phyloP scores from a whole-genome alignment of 768 basidiomycete genomes.

The Russula sp. region DNA sequence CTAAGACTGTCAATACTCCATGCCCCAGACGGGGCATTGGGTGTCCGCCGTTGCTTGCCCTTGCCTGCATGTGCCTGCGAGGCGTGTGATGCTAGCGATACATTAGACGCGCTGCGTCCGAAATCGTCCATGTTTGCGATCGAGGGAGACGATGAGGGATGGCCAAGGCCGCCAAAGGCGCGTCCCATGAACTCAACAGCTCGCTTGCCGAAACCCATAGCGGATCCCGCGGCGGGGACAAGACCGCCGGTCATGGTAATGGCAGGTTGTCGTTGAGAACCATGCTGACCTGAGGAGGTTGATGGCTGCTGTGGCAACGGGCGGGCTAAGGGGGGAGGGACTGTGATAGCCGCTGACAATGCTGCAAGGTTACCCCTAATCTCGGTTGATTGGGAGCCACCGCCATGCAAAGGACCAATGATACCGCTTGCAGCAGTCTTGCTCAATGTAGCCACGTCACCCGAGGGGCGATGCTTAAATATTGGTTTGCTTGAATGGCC shows the following conservation, averaged over 20 bases:
- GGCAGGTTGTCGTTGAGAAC: slow-evolving; percentile 53
- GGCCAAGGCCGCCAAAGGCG: slow-evolving; percentile 18
- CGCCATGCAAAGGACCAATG: slow-evolving; percentile 34
- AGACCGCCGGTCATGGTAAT: slow-evolving; percentile 66
- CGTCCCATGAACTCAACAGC: slow-evolving; percentile 65
- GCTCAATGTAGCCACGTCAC: slow-evolving; percentile 37
- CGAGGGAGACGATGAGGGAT: slow-evolving; percentile 38
- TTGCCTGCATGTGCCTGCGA: slow-evolving; percentile 23
- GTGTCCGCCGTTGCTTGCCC: slow-evolving; percentile 45
- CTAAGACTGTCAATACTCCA: slow-evolving; percentile 29
- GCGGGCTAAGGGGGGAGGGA: slow-evolving; percentile 25
- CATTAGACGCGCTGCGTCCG: slow-evolving; percentile 21
- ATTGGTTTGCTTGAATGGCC: slow-evolving; percentile 1
- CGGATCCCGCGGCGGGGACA: slow-evolving; percentile 67
- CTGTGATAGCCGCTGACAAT: slow-evolving; percentile 33
- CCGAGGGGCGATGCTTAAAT: slow-evolving; percentile 15
- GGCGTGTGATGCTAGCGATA: slow-evolving; percentile 19
- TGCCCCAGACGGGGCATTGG: slow-evolving; percentile 54
- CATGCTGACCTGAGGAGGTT: slow-evolving; percentile 24
- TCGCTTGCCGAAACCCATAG: slow-evolving; percentile 46
- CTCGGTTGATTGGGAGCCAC: slow-evolving; percentile 33
- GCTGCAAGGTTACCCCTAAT: slow-evolving; percentile 45
- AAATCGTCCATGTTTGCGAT: slow-evolving; percentile 10
- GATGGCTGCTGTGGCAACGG: slow-evolving; percentile 30
- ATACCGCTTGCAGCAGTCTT: slow-evolving; percentile 40